These are phyloP conservation scores for Teunomyces stri DNA, from an alignment of 805 yeast species.

Conservation along the genomic window DNA sequence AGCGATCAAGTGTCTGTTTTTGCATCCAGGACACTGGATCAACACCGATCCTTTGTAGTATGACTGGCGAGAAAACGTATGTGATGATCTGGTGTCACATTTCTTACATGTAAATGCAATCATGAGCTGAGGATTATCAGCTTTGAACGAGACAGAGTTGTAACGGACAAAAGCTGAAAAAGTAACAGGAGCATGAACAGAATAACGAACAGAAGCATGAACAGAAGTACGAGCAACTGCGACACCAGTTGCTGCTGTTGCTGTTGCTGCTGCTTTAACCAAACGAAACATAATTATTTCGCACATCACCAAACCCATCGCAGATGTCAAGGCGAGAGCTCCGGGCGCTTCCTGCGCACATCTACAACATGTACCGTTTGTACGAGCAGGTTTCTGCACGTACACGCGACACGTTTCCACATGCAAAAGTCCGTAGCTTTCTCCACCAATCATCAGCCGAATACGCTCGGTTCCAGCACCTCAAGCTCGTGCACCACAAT, in stretches of 20 bases:
- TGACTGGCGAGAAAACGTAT: conserved; percentile 89
- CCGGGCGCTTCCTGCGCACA: conserved; percentile 20
- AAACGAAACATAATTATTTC: too few species aligned
- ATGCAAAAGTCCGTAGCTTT: conserved; percentile 13
- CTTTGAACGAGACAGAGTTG: conserved; percentile 33
- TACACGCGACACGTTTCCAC: conserved; percentile 6
- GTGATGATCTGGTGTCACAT: conserved; percentile 81
- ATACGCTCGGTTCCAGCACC: conserved; percentile 18
- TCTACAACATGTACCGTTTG: conserved; percentile 15
- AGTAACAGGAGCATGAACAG: background rate
- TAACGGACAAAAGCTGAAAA: background rate
- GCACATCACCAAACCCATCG: background rate
- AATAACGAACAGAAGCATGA: background rate
- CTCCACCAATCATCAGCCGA: conserved; percentile 17
- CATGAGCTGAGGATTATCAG: conserved; percentile 77
- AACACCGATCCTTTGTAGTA: conserved; percentile 83
- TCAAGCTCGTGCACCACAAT: conserved; percentile 15
- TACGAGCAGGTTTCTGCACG: conserved; percentile 18
- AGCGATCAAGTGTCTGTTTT: conserved; percentile 84
- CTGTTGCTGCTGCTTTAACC: too few species aligned
- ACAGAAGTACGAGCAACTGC: background rate
- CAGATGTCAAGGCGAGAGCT: conserved; percentile 19
- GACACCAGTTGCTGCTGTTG: too few species aligned
- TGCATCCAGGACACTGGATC: conserved; percentile 90
- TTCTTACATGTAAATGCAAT: conserved; percentile 90